Evolutionary conservation across 192 early-diverging fungal genomes (phyloP).

Genomic region (Backusella tuberculispora): DNA sequence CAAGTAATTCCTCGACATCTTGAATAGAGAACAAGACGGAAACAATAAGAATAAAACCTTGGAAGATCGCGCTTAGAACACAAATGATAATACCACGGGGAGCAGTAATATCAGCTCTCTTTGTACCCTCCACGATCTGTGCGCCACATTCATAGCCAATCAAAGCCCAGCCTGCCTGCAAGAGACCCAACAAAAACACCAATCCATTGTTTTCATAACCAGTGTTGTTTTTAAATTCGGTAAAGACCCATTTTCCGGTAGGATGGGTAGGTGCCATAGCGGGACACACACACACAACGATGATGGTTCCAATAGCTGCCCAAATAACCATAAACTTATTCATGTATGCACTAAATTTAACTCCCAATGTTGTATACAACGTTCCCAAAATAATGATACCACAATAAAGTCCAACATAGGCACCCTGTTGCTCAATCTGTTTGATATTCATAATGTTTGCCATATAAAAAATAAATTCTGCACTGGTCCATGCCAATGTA

Average conservation of each 20-base stretch:
- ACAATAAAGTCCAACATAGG: slow-evolving; percentile 49
- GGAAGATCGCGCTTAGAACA: slow-evolving; percentile 47
- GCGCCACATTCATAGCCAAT: slow-evolving; percentile 27
- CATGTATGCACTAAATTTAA: slow-evolving; percentile 40
- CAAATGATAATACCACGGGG: slow-evolving; percentile 53
- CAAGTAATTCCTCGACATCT: slow-evolving; percentile 42
- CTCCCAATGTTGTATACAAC: slow-evolving; percentile 38
- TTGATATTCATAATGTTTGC: slow-evolving; percentile 39
- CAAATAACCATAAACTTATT: slow-evolving; percentile 46
- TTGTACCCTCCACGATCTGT: slow-evolving; percentile 38
- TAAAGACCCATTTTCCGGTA: slow-evolving; percentile 49
- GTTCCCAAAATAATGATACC: slow-evolving; percentile 41
- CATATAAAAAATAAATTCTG: slow-evolving; percentile 47
- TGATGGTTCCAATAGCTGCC: slow-evolving; percentile 46
- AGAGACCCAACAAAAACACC: slow-evolving; percentile 48
- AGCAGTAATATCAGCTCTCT: slow-evolving; percentile 49
- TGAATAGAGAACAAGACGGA: slow-evolving; percentile 52
- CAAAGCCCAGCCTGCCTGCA: slow-evolving; percentile 53
- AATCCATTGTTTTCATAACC: slow-evolving; percentile 49
- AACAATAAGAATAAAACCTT: slow-evolving; percentile 46
- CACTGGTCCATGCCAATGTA: slow-evolving; percentile 44
- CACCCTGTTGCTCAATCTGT: slow-evolving; percentile 38
- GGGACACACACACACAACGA: slow-evolving; percentile 45
- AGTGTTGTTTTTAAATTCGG: slow-evolving; percentile 51
- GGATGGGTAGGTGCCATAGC: slow-evolving; percentile 47